Evolutionary conservation across 2,329 filamentous ascomycete genomes (phyloP), one percentile per base, ranked within the genome.

Genomic region (Fusarium globosum): DNA sequence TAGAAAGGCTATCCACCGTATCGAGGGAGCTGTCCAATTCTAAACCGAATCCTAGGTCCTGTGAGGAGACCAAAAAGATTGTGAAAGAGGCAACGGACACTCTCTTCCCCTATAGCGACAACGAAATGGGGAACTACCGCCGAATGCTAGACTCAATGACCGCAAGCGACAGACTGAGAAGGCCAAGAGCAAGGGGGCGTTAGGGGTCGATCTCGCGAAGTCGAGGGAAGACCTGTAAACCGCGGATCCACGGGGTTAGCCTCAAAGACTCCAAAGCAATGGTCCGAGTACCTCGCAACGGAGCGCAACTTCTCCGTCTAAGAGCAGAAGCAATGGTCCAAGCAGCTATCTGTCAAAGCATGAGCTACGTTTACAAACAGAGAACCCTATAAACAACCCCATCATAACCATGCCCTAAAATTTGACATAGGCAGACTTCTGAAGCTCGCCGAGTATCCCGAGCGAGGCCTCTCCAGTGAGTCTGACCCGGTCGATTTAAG

Each of bases 301-400:
- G 11, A 45, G 4, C 6, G n/a, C 42, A 45, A 18, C 42, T 4
- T 26, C n/a, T 1, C 23, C 4, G 10, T 20, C 11, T 23, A 18
- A 20, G n/a, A 18, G 16, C n/a, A 26, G 16, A 26, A 23, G 7
- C 10, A 43, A 12, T 43, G 11, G n/a, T 18, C 11, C n/a, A 26
- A 26, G 18, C 16, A 45, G n/a, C 10, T 45, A 26, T 18, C 11
- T 14, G 23, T 11, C 11, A 18, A 8, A 11, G 15, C 1, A 13
- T 18, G 15, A 23, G 16, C 7, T 16, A 16, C 16, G 7, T 23
- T 23, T 6, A 7, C 6, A 16, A 23, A 12, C 4, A 43, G n/a
- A 7, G 15, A 26, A 12, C 15, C n/a, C 15, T 12, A 2, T 15
- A n/a, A 1, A n/a, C 14, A 13, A 21, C 1, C 4, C 13, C 8